Conservation (phyloP, 164 flowering plant species). For the Vitis rupestris region DNA sequence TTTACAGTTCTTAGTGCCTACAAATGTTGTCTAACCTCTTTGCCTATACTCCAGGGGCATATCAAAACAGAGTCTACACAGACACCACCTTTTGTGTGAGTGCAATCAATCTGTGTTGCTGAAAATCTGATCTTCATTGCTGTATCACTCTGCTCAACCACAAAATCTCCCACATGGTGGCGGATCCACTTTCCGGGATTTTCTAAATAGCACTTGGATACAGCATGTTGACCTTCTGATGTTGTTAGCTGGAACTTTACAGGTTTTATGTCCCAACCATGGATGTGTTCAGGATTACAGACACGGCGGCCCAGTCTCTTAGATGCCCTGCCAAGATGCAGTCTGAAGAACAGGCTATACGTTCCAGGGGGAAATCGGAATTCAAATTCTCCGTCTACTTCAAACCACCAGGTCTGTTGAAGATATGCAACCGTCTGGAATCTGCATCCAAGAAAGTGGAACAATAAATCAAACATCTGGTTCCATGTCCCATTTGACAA, state of each 20-base stretch:
- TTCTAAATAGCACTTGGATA: constrained; percentile 46
- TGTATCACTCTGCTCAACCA: constrained; percentile 34
- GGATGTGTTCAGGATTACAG: constrained; percentile 59
- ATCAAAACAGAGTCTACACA: constrained; percentile 77
- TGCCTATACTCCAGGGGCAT: constrained; percentile 40
- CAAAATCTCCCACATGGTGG: constrained; percentile 75
- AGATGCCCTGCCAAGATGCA: constrained; percentile 64
- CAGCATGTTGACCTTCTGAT: constrained; percentile 63
- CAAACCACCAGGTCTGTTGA: constrained; percentile 90
- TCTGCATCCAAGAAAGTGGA: constrained; percentile 21
- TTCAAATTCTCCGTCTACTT: constrained; percentile 74
- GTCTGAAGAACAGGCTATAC: constrained; percentile 70
- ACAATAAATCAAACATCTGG: not conserved
- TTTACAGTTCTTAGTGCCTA: constrained; percentile 9
- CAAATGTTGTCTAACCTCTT: constrained; percentile 5
- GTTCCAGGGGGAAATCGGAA: constrained; percentile 70
- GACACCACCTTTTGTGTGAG: constrained; percentile 89
- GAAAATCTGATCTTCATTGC: constrained; percentile 68
- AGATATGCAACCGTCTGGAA: constrained; percentile 78
- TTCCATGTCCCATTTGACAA: not conserved
- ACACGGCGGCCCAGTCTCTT: constrained; percentile 70
- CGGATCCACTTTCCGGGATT: constrained; percentile 68
- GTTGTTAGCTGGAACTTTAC: constrained; percentile 63
- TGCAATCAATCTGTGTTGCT: constrained; percentile 86
- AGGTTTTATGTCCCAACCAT: constrained; percentile 87